phyloP scores from a whole-genome alignment of 805 yeast species.

The Monosporozyma unispora region DNA sequence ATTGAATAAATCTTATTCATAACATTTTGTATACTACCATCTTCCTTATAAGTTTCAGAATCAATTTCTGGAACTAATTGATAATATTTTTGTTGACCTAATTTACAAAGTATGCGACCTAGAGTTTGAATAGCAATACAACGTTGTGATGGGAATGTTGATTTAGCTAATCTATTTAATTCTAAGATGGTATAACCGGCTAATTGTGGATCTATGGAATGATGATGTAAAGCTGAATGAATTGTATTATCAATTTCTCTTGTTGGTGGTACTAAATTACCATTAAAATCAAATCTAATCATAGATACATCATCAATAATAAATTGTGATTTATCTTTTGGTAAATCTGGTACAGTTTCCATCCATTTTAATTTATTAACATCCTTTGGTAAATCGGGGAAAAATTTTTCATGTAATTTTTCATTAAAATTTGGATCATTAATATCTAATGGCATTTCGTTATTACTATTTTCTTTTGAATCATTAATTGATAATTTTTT shows the following conservation, averaged over 20 bases:
- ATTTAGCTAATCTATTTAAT: constrained; percentile 67
- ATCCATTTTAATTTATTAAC: constrained; percentile 85
- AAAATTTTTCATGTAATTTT: constrained; percentile 73
- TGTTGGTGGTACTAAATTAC: constrained; percentile 57
- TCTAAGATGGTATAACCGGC: constrained; percentile 91
- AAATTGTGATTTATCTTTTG: constrained; percentile 19
- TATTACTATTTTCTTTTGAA: constrained; percentile 26
- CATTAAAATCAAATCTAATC: constrained; percentile 81
- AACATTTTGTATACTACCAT: constrained; percentile 31
- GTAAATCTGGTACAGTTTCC: constrained; percentile 50
- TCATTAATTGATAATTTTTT: constrained; percentile 33
- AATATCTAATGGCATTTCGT: constrained; percentile 39
- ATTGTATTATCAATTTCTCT: constrained; percentile 43
- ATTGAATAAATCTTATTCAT: constrained; percentile 32
- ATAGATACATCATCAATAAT: constrained; percentile 46
- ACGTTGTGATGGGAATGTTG: constrained; percentile 76
- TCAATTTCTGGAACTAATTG: constrained; percentile 41
- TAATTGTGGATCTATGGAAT: constrained; percentile 74
- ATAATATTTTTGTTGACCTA: constrained; percentile 54
- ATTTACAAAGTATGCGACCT: constrained; percentile 78
- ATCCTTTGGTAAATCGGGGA: constrained; percentile 83
- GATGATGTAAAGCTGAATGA: constrained; percentile 77
- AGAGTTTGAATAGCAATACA: constrained; percentile 77
- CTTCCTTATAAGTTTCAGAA: constrained; percentile 31
- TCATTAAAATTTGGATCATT: constrained; percentile 72